A percentile compares a stretch with the other conserved stretches of the same genome.
Evolutionary conservation across 768 basidiomycete genomes (phyloP).

Genomic region (Suillus subluteus): DNA sequence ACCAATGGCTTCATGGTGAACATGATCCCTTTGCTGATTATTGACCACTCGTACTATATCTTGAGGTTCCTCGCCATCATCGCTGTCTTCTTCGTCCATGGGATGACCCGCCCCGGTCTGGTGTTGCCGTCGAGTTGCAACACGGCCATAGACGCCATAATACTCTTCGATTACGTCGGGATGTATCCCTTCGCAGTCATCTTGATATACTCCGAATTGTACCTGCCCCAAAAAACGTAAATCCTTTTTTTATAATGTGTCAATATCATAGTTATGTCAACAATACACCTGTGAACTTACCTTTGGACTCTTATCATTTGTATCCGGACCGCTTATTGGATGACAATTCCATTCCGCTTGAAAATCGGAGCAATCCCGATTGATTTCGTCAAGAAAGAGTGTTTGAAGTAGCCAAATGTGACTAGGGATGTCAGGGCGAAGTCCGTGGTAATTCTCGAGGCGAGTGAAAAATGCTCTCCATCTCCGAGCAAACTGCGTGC

Average conservation of each 20-base stretch:
- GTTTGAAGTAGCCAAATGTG: neutral
- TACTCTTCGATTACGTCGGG: slow-evolving; percentile 22
- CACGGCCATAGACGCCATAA: slow-evolving; percentile 15
- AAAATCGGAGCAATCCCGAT: neutral
- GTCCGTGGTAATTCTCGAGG: neutral
- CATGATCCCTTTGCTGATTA: slow-evolving; percentile 9
- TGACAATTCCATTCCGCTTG: neutral
- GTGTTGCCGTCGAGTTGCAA: neutral
- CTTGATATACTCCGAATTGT: slow-evolving; percentile 10
- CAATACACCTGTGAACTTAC: neutral
- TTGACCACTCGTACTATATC: neutral
- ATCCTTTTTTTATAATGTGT: neutral
- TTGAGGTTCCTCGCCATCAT: neutral
- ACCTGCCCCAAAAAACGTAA: slow-evolving; percentile 19
- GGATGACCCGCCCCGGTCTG: slow-evolving; percentile 14
- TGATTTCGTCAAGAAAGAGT: neutral
- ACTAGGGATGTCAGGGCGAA: neutral
- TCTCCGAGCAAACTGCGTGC: neutral
- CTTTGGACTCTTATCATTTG: neutral
- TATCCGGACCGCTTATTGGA: neutral
- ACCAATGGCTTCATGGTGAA: neutral
- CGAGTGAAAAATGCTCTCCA: neutral
- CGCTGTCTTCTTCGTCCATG: slow-evolving; percentile 10
- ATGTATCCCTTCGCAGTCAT: slow-evolving; percentile 20
- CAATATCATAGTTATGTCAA: slow-evolving; percentile 11